These are phyloP conservation scores for Bjerkandera adusta DNA, from an alignment of 1,284 basidiomycete genomes.

Conservation along the genomic window DNA sequence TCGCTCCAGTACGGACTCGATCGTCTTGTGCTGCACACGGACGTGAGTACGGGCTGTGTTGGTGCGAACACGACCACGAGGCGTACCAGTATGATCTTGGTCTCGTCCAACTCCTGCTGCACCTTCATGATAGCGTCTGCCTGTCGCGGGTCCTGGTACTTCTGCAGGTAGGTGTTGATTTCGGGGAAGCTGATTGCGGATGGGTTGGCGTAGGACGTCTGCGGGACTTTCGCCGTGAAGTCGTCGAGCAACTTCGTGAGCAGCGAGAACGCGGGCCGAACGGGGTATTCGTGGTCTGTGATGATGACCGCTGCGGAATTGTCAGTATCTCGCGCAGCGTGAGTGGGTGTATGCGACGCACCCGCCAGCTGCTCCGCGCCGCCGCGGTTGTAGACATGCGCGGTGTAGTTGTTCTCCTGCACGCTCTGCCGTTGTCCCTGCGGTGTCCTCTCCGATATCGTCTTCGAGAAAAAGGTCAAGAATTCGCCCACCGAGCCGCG, in stretches of 20 bases:
- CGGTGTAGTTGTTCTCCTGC: constrained; percentile 93
- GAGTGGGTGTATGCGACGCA: constrained; percentile 34
- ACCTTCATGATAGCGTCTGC: constrained; percentile 99
- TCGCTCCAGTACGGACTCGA: constrained; percentile 94
- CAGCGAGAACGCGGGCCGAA: constrained; percentile 94
- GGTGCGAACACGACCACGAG: background rate
- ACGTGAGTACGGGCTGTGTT: background rate
- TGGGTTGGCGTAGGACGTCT: constrained; percentile 63
- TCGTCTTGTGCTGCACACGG: constrained; percentile 88
- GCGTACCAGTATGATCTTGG: constrained; percentile 93
- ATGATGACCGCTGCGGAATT: constrained; percentile 81
- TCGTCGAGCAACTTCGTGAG: constrained; percentile 95
- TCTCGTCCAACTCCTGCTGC: constrained; percentile 98
- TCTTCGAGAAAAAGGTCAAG: constrained; percentile 89
- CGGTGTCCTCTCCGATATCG: constrained; percentile 88
- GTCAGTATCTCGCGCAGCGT: background rate
- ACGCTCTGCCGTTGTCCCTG: constrained; percentile 90
- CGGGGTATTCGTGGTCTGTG: constrained; percentile 95
- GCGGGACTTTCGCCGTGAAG: constrained; percentile 79
- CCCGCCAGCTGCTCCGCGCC: constrained; percentile 81
- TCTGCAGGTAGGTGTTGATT: constrained; percentile 79
- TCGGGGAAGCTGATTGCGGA: constrained; percentile 68
- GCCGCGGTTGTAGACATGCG: constrained; percentile 88
- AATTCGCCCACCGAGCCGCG: constrained; percentile 84
- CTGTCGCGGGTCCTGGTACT: constrained; percentile 98